Evolutionary conservation across 805 yeast genomes (phyloP).

Genomic region (Brettanomyces anomalus): DNA sequence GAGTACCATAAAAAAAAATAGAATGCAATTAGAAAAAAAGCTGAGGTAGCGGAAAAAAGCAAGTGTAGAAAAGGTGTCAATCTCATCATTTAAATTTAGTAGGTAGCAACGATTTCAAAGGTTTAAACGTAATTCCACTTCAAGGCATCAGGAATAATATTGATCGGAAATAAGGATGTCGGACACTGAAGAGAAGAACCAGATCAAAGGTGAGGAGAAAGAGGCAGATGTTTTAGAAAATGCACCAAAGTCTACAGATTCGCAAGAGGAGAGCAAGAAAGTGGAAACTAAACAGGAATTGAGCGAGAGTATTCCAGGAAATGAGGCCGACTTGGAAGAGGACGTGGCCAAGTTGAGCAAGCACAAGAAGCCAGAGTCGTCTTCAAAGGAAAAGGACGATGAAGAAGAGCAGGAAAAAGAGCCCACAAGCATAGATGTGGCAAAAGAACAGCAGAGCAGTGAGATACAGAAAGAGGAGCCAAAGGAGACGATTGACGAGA

Average conservation of each 20-base stretch:
- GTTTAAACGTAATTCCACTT: no score
- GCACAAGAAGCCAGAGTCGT: background rate
- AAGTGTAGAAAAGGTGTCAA: no score
- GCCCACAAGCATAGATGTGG: conserved; percentile 9
- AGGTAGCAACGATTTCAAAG: no score
- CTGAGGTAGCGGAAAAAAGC: no score
- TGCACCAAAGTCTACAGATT: background rate
- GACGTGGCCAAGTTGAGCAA: conserved; percentile 7
- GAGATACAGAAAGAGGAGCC: conserved; percentile 1
- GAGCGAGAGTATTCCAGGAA: no score
- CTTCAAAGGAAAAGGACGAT: conserved; percentile 2
- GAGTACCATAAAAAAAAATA: no score
- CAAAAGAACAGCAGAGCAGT: conserved; percentile 5
- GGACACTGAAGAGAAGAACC: background rate
- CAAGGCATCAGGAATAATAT: no score
- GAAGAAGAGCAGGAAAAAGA: conserved; percentile 2
- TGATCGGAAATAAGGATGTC: conserved; percentile 8
- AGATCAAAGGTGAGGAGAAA: background rate
- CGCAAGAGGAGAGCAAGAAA: background rate
- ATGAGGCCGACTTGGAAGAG: conserved; percentile 10
- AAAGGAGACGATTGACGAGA: conserved; percentile 4
- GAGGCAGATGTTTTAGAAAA: background rate
- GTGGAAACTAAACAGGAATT: background rate
- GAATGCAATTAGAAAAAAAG: no score
- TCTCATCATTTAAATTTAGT: no score